Base-by-base conservation (phyloP, 2,329 filamentous ascomycete species). In the Colletotrichum sp. region DNA sequence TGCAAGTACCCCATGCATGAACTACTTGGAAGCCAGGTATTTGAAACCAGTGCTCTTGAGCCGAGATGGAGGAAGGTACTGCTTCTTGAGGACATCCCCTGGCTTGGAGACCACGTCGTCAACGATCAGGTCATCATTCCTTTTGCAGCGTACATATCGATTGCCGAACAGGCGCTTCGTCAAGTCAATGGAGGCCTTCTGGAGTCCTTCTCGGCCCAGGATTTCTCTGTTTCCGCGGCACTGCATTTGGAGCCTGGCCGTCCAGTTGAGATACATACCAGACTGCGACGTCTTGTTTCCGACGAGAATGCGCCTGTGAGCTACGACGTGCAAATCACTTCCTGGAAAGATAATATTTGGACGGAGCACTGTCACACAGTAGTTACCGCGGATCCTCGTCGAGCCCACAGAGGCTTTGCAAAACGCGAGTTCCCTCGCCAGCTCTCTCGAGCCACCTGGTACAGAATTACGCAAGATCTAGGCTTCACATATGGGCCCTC, bases 321-420 rank as follows among this genome's bases (percentile, higher is more conserved):
- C 80, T 85, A 80, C 77, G 81, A 83, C 9, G 84, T 84, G 13
- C 80, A 74, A 15, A 79, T 85, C 26, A 70, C 80, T 7, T 83
- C 82, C 5, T 81, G 78, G 69, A 80, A 79, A 15, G 79, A 80
- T 8, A 76, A 76, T 3, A 67, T 68, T 8, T 84, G 82, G 82
- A 79, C 79, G 4, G 80, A 78, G 52, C 81, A 83, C 74, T 83
- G 79, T 69, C 71, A 74, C 18, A 81, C 81, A 15, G 74, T 81
- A 26, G 79, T 80, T 16, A 69, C n/a, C 16, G 69, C 59, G 18
- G 36, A 39, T 10, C n/a, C 36, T 49, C 63, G 1, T 66, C 34
- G 30, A 57, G 12, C 8, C 76, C 80, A 79, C 28, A 78, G 71
- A 6, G 32, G 81, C n/a, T 52, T 77, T 4, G 71, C 72, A 5